A percentile compares a stretch with the other conserved stretches of the same genome.
phyloP scores from a whole-genome alignment of 2,329 filamentous ascomycete genomes.

The Ceratocystis destructans region DNA sequence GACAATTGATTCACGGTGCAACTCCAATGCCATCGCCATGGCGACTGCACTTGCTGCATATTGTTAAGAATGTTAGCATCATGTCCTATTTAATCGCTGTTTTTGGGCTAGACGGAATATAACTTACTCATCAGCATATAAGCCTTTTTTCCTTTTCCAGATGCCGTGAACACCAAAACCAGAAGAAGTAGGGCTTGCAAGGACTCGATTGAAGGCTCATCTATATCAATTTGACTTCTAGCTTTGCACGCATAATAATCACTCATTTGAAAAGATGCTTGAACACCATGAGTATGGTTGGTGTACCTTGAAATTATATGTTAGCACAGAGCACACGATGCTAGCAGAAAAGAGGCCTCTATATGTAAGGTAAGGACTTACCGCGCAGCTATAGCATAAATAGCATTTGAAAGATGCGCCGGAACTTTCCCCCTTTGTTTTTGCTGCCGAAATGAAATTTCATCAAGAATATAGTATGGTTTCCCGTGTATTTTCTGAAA shows the following conservation, averaged over 20 bases:
- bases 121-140: slow-evolving; percentile 68
- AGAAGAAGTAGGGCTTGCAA: slow-evolving; percentile 65
- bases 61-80: slow-evolving; percentile 26
- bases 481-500: slow-evolving; percentile 69
- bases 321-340: not conserved
- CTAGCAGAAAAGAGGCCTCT: slow-evolving; percentile 1
- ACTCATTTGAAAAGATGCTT: slow-evolving; percentile 52
- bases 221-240: slow-evolving; percentile 57
- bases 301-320: slow-evolving; percentile 45
- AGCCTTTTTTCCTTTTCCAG: slow-evolving; percentile 68
- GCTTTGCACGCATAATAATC: slow-evolving; percentile 61
- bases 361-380: slow-evolving; percentile 27
- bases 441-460: slow-evolving; percentile 57
- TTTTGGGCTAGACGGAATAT: not conserved
- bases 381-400: slow-evolving; percentile 51
- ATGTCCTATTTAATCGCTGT: not conserved
- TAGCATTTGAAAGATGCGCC: slow-evolving; percentile 38
- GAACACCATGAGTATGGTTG: slow-evolving; percentile 51
- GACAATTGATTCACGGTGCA: slow-evolving; percentile 63
- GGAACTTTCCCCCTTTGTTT: slow-evolving; percentile 55
- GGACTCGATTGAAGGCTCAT: slow-evolving; percentile 67
- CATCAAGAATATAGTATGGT: slow-evolving; percentile 69
- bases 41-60: slow-evolving; percentile 55
- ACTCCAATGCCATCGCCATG: slow-evolving; percentile 69
- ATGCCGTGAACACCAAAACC: slow-evolving; percentile 60